phyloP scores from a whole-genome alignment of 1,284 basidiomycete species.

The Anthracocystis setariae region DNA sequence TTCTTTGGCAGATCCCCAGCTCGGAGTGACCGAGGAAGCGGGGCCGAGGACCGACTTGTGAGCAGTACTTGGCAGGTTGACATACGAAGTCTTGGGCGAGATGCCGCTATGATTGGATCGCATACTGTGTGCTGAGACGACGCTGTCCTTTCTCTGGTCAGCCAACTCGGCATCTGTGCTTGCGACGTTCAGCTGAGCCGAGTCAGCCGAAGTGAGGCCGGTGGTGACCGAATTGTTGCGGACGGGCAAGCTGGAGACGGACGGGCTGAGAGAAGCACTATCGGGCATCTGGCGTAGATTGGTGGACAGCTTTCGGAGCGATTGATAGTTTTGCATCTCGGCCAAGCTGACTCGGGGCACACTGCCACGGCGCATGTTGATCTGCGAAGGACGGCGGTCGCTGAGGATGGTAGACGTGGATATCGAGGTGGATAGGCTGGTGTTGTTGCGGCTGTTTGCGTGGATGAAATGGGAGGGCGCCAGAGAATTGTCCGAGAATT shows the following conservation, averaged over 20 bases:
- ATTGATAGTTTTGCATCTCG: conserved; percentile 49
- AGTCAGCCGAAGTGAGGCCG: conserved; percentile 10
- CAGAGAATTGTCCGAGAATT: conserved; percentile 24
- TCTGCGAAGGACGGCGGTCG: conserved; percentile 44
- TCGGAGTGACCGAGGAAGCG: conserved; percentile 3
- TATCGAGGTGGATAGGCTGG: conserved; percentile 19
- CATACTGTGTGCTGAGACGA: conserved; percentile 40
- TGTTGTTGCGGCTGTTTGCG: conserved; percentile 17
- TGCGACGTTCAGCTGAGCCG: conserved; percentile 15
- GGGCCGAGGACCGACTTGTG: conserved; percentile 22
- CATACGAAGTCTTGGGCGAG: conserved; percentile 57
- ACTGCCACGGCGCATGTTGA: conserved; percentile 35
- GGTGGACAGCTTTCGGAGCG: conserved; percentile 45
- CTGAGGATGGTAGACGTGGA: conserved; percentile 40
- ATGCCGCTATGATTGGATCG: conserved; percentile 56
- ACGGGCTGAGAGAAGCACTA: conserved; percentile 11
- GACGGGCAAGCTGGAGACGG: conserved; percentile 16
- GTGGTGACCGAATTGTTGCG: conserved; percentile 21
- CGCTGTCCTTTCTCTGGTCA: conserved; percentile 47
- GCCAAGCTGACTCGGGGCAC: conserved; percentile 41
- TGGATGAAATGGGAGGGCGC: conserved; percentile 19
- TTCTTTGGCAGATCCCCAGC: conserved; percentile 24
- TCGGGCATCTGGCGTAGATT: conserved; percentile 30
- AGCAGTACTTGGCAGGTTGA: conserved; percentile 31
- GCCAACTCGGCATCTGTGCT: conserved; percentile 10